Evolutionary conservation across 345 rosid species (phyloP).

Genomic region (Pseudoturritis turrita): DNA sequence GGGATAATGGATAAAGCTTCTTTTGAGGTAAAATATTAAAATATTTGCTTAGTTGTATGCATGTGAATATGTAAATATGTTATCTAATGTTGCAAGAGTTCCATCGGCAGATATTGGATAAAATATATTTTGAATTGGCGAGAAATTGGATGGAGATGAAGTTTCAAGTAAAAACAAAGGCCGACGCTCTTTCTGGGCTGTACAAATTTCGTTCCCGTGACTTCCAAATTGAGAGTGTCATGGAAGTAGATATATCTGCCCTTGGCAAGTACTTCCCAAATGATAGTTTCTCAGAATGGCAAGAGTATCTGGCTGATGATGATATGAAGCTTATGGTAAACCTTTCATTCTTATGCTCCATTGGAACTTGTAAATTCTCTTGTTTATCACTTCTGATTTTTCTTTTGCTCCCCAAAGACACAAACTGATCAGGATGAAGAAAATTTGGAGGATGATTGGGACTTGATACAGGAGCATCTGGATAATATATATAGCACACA

Average conservation of each 20-base stretch:
- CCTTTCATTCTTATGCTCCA: constrained; percentile 12
- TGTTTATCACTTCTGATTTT: background rate
- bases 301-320: constrained; percentile 63
- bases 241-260: constrained; percentile 69
- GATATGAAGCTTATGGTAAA: constrained; percentile 50
- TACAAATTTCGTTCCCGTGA: constrained; percentile 79
- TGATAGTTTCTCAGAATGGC: constrained; percentile 73
- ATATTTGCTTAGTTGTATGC: background rate
- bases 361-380: background rate
- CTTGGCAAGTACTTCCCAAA: constrained; percentile 48
- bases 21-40: constrained; percentile 55
- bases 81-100: constrained; percentile 27
- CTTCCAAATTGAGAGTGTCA: constrained; percentile 61
- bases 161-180: constrained; percentile 54
- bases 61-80: constrained; percentile 4
- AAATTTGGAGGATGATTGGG: constrained; percentile 67
- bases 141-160: constrained; percentile 78
- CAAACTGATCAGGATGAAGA: constrained; percentile 40
- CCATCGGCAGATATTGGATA: constrained; percentile 56
- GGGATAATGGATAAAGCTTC: constrained; percentile 54
- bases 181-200: constrained; percentile 49
- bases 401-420: constrained; percentile 39
- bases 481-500: constrained; percentile 52
- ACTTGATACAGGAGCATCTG: constrained; percentile 52
- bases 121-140: constrained; percentile 54